Conservation (phyloP, 2,329 filamentous ascomycete species). For the Aspergillus novoparasiticus region DNA sequence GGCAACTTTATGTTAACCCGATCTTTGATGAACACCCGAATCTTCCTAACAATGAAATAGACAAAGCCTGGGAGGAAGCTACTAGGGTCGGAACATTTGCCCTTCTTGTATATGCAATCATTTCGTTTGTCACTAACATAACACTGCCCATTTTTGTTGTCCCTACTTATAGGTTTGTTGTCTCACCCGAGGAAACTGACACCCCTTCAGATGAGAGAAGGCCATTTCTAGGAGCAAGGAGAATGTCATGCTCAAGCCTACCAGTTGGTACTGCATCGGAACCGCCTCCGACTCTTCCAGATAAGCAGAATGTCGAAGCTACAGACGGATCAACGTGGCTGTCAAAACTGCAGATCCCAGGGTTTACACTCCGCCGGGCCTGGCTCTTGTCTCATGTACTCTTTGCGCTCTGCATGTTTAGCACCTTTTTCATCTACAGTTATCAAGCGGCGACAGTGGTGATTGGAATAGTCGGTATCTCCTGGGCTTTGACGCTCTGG, state of each 20-base stretch:
- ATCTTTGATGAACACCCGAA: slow-evolving; percentile 75
- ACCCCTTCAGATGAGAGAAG: slow-evolving; percentile 21
- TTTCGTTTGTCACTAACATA: slow-evolving; percentile 79
- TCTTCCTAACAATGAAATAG: slow-evolving; percentile 74
- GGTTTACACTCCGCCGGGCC: slow-evolving; percentile 81
- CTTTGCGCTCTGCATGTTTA: slow-evolving; percentile 79
- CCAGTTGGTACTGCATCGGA: slow-evolving; percentile 35
- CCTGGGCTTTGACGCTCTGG: slow-evolving; percentile 92
- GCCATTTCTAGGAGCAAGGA: slow-evolving; percentile 20
- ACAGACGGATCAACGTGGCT: slow-evolving; percentile 46
- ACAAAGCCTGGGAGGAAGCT: slow-evolving; percentile 78
- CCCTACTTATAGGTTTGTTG: slow-evolving; percentile 64
- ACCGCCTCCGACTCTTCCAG: slow-evolving; percentile 27
- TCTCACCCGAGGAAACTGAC: slow-evolving; percentile 10
- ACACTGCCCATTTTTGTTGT: slow-evolving; percentile 83
- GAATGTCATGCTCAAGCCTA: slow-evolving; percentile 36
- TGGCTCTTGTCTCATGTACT: slow-evolving; percentile 87
- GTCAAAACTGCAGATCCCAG: slow-evolving; percentile 71
- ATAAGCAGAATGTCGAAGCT: slow-evolving; percentile 12
- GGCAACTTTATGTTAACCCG: slow-evolving; percentile 87
- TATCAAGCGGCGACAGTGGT: slow-evolving; percentile 73
- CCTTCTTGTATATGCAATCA: slow-evolving; percentile 82
- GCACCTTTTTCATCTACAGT: slow-evolving; percentile 75
- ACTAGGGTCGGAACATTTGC: slow-evolving; percentile 89
- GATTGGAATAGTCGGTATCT: slow-evolving; percentile 80